Conservation (phyloP, 148 eudicot genomes). For the Hydrangea macrophylla region DNA sequence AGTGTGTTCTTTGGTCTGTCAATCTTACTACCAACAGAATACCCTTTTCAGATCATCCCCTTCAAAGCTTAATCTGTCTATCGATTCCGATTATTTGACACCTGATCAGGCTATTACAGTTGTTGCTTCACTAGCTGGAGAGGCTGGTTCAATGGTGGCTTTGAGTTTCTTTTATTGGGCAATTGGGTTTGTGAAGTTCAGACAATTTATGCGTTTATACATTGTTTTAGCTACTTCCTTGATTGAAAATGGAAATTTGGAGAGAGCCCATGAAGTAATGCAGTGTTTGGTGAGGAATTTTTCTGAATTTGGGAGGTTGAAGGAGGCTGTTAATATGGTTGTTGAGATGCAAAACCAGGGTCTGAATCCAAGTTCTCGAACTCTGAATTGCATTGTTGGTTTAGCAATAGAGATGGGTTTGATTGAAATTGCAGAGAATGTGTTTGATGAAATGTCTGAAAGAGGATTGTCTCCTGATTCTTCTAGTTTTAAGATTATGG, state of each 20-base stretch:
- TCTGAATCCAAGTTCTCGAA: slow-evolving; percentile 33
- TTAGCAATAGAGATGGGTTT: slow-evolving; percentile 47
- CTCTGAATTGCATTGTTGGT: slow-evolving; percentile 46
- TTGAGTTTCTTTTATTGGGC: slow-evolving; percentile 81
- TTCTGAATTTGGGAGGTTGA: slow-evolving; percentile 71
- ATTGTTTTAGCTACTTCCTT: slow-evolving; percentile 59
- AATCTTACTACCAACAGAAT: slow-evolving; percentile 51
- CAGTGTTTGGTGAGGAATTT: slow-evolving; percentile 65
- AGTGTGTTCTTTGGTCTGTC: slow-evolving; percentile 53
- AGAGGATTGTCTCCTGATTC: slow-evolving; percentile 65
- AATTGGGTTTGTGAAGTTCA: slow-evolving; percentile 46
- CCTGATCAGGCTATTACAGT: slow-evolving; percentile 69
- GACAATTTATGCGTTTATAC: slow-evolving; percentile 71
- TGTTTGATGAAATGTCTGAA: slow-evolving; percentile 73
- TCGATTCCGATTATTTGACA: slow-evolving; percentile 36
- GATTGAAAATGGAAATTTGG: slow-evolving; percentile 63
- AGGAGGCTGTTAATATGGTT: slow-evolving; percentile 77
- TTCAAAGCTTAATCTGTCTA: slow-evolving; percentile 39
- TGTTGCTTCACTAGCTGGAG: slow-evolving; percentile 61
- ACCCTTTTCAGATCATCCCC: slow-evolving; percentile 36
- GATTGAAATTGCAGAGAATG: slow-evolving; percentile 56
- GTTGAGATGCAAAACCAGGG: slow-evolving; percentile 89
- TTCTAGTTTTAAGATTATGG: slow-evolving; percentile 53
- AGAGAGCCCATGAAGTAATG: slow-evolving; percentile 70
- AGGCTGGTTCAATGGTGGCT: slow-evolving; percentile 73